phyloP scores from a whole-genome alignment of 2,329 filamentous ascomycete species.

The Harringtonia aguacate region DNA sequence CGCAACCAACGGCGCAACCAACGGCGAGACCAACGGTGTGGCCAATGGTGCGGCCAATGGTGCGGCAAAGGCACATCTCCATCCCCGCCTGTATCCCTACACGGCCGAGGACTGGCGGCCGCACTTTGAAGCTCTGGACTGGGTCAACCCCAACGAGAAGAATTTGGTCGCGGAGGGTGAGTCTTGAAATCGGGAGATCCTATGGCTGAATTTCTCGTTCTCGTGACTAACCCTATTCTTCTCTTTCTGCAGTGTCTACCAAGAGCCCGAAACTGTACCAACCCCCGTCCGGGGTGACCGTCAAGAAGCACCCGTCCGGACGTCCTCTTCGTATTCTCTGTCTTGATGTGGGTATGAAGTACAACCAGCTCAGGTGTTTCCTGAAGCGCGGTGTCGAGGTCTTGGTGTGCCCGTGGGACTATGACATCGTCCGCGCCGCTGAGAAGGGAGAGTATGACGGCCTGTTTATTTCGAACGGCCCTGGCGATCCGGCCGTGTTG shows the following conservation, averaged over 20 bases:
- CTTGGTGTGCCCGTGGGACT: slow-evolving; percentile 90
- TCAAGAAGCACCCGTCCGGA: slow-evolving; percentile 82
- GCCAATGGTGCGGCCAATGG: not conserved
- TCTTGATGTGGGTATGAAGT: slow-evolving; percentile 96
- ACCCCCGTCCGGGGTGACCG: slow-evolving; percentile 57
- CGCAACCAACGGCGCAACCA: slow-evolving; percentile 10
- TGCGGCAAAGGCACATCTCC: too few species aligned
- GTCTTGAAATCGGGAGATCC: slow-evolving; percentile 18
- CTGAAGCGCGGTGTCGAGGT: slow-evolving; percentile 87
- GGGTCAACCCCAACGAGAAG: slow-evolving; percentile 83
- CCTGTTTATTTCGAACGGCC: slow-evolving; percentile 95
- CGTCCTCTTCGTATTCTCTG: slow-evolving; percentile 80
- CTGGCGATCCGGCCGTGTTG: slow-evolving; percentile 86
- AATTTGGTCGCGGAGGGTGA: slow-evolving; percentile 94
- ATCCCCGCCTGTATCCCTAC: slow-evolving; percentile 22
- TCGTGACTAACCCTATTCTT: slow-evolving; percentile 16
- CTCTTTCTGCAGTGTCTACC: slow-evolving; percentile 61
- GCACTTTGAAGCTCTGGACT: slow-evolving; percentile 72
- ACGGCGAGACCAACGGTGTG: too few species aligned
- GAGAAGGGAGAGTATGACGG: slow-evolving; percentile 84
- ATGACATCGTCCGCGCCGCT: slow-evolving; percentile 69
- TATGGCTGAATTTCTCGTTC: not conserved
- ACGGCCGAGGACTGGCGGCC: slow-evolving; percentile 31
- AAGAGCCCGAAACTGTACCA: slow-evolving; percentile 77
- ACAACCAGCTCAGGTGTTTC: slow-evolving; percentile 92